These are phyloP conservation scores for Xylona heveae DNA, from an alignment of 495 filamentous ascomycete species.

Conservation along the genomic window DNA sequence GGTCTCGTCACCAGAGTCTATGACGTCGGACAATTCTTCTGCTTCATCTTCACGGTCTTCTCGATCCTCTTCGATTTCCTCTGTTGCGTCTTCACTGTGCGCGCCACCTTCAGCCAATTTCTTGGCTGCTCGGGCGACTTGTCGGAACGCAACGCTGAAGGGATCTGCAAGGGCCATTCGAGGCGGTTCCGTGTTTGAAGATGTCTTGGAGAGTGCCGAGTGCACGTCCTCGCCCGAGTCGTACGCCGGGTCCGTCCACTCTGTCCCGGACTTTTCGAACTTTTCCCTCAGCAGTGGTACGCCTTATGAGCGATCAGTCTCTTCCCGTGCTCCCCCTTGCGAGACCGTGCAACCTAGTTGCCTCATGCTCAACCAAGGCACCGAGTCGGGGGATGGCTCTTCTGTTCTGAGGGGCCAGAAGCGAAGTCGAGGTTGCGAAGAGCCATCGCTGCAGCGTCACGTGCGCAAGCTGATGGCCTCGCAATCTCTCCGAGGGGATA, in stretches of 20 bases:
- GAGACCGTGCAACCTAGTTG: too few species aligned
- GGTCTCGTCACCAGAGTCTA: slow-evolving; percentile 72
- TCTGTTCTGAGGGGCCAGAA: too few species aligned
- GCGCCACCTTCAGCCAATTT: slow-evolving; percentile 39
- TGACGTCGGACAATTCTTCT: slow-evolving; percentile 62
- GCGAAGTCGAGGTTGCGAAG: too few species aligned
- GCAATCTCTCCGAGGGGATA: slow-evolving; percentile 11
- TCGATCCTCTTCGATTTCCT: slow-evolving; percentile 53
- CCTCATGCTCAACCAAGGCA: too few species aligned
- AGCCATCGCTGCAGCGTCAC: slow-evolving; percentile 49
- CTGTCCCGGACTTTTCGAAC: slow-evolving; percentile 12
- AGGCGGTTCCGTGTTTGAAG: slow-evolving; percentile 22
- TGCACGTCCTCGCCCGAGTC: slow-evolving; percentile 38
- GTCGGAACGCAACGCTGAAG: slow-evolving; percentile 49
- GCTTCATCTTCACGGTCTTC: slow-evolving; percentile 36
- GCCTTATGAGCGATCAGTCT: too few species aligned
- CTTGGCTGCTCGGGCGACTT: slow-evolving; percentile 72
- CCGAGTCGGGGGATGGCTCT: too few species aligned
- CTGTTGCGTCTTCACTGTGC: slow-evolving; percentile 40
- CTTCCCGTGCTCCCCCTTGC: too few species aligned
- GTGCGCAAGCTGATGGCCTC: slow-evolving; percentile 38
- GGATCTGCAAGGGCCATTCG: slow-evolving; percentile 28
- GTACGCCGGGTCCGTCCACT: slow-evolving; percentile 29
- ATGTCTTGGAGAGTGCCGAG: slow-evolving; percentile 15
- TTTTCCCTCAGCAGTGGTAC: slow-evolving; percentile 5